Conservation (phyloP, 768 basidiomycete species). For the Lactarius sp. region DNA sequence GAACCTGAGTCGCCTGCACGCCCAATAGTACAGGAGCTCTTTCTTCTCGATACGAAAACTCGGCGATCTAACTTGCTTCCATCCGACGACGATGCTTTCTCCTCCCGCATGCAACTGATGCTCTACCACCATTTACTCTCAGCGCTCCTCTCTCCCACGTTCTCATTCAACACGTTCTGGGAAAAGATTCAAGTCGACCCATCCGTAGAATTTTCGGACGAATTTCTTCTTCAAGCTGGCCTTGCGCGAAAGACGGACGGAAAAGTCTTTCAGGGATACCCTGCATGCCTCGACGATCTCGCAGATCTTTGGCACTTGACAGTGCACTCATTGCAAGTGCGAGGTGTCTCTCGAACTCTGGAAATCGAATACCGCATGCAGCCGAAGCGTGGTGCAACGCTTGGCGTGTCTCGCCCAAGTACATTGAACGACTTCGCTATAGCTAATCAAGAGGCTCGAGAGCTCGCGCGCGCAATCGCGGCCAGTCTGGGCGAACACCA, state of each 20-base stretch:
- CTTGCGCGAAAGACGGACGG: slow-evolving; percentile 19
- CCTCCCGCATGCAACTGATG: slow-evolving; percentile 71
- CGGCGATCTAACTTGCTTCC: slow-evolving; percentile 49
- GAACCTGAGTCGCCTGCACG: slow-evolving; percentile 4
- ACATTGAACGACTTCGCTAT: background rate
- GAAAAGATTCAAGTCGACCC: slow-evolving; percentile 41
- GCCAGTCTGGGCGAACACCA: slow-evolving; percentile 38
- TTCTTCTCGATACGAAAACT: slow-evolving; percentile 68
- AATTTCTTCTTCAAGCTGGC: slow-evolving; percentile 40
- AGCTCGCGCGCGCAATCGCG: slow-evolving; percentile 44
- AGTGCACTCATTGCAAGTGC: slow-evolving; percentile 28
- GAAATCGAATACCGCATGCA: slow-evolving; percentile 48
- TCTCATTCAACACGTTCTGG: slow-evolving; percentile 56
- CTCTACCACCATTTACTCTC: slow-evolving; percentile 65
- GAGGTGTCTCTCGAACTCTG: slow-evolving; percentile 38
- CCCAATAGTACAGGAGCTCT: slow-evolving; percentile 33
- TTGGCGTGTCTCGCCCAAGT: background rate
- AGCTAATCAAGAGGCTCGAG: slow-evolving; percentile 36
- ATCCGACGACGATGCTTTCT: slow-evolving; percentile 48
- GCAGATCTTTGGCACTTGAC: slow-evolving; percentile 33
- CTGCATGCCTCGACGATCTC: slow-evolving; percentile 32
- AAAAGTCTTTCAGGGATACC: slow-evolving; percentile 3
- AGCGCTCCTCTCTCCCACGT: slow-evolving; percentile 39
- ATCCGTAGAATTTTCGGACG: slow-evolving; percentile 41
- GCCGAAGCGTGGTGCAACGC: slow-evolving; percentile 6